Base-by-base conservation (phyloP, 495 filamentous ascomycete genomes). In the Penicillium crystallinum region DNA sequence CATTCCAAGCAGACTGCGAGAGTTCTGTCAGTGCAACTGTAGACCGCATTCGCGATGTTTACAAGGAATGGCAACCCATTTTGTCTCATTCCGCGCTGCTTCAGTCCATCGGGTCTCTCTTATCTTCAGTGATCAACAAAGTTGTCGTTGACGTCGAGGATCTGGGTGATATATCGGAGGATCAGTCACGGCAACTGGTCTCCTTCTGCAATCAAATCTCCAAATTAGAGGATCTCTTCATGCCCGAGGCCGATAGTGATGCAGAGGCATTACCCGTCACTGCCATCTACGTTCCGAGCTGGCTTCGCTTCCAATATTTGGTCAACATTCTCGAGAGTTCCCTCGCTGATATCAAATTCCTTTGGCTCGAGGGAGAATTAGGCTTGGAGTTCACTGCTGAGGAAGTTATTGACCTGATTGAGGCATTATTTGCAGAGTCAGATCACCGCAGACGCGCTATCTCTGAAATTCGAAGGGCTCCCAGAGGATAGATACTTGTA, bases 271-370 rank as follows among this genome's bases (percentile, higher is more conserved):
- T 88, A 3, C 85, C 85, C 9, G 74, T 88, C 33, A 90, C 90
- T 19, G 81, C 84, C 10, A 77, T 95, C 27, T 97, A 96, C 60
- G 86, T 88, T 25, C 71, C 78, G 0, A 83, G 79, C 54, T 99
- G 93, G 95, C 75, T 96, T 48, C 86, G 89, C 48, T 89, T 99
- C 60, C 87, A 93, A 60, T 96, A 90, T 61, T 71, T 99, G 17
- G 77, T 83, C 45, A 89, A 95, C 63, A 89, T 99, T 44, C 69
- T 99, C 44, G 90, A 97, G 67, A 91, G 88, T 58, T 89, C 87
- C 46, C 73, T 97, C 37, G 86, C 81, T 46, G 92, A 99, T 56
- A 92, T 99, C 56, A 83, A 83, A 62, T 96, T 81, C 61, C 67
- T 96, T 43, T 97, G 91, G 89, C 74, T 82, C 39, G 91, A 97